A percentile compares a stretch with the other conserved stretches of the same genome.
Evolutionary conservation across 2,329 filamentous ascomycete genomes (phyloP).

Genomic region (Monosporascus cannonballus): DNA sequence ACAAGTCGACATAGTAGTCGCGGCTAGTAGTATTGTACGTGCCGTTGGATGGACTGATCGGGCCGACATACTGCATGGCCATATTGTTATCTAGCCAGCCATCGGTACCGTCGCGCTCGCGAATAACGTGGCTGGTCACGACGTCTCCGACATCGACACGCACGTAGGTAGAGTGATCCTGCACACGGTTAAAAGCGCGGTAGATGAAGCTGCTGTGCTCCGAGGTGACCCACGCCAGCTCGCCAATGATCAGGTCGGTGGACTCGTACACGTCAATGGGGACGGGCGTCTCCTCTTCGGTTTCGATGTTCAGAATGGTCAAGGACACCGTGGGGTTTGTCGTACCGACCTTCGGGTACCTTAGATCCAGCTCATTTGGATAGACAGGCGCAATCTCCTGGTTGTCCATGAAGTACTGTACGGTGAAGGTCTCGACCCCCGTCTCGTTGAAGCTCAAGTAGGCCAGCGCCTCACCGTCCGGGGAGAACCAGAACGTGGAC

Average conservation of each 20-base stretch:
- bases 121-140: constrained; percentile 39
- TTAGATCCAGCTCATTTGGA: constrained; percentile 54
- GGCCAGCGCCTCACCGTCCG: constrained; percentile 47
- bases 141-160: constrained; percentile 46
- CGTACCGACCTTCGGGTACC: constrained; percentile 64
- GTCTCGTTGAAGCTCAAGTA: constrained; percentile 58
- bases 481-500: constrained; percentile 50
- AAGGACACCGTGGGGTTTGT: constrained; percentile 59
- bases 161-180: constrained; percentile 58
- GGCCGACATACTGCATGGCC: constrained; percentile 49
- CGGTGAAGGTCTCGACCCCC: constrained; percentile 58
- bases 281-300: constrained; percentile 37
- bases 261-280: constrained; percentile 51
- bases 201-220: constrained; percentile 56
- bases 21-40: constrained; percentile 23
- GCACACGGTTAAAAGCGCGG: constrained; percentile 62
- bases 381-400: constrained; percentile 53
- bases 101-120: constrained; percentile 50
- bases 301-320: constrained; percentile 48
- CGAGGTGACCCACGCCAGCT: constrained; percentile 62
- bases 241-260: constrained; percentile 59
- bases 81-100: constrained; percentile 59
- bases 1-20: constrained; percentile 59
- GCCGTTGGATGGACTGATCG: constrained; percentile 18
- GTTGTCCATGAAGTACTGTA: constrained; percentile 61